A percentile compares a stretch with the other conserved stretches of the same genome.
Evolutionary conservation across 257 asterid species (phyloP).

Genomic region (Solanum raphanifolium): DNA sequence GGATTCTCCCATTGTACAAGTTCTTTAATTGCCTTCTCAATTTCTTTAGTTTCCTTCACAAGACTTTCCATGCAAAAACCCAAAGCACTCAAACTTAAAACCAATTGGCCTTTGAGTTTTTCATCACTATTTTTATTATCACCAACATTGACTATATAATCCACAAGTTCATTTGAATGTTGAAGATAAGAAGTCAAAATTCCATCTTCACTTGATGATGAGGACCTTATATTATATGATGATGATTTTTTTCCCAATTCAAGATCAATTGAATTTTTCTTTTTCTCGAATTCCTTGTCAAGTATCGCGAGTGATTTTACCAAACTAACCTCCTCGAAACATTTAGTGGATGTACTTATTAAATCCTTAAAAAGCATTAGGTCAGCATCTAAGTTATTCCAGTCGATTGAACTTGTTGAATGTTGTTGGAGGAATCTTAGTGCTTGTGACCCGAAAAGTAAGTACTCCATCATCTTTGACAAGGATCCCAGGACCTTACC

Average conservation of each 20-base stretch:
- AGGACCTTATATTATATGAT: background rate
- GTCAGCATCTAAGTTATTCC: slow-evolving; percentile 18
- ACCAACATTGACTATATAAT: background rate
- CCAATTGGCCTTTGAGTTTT: slow-evolving; percentile 20
- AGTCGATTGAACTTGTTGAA: slow-evolving; percentile 1
- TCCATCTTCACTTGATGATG: slow-evolving; percentile 20
- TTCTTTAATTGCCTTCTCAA: slow-evolving; percentile 56
- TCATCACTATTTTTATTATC: background rate
- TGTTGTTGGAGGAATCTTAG: slow-evolving; percentile 41
- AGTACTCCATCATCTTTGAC: slow-evolving; percentile 44
- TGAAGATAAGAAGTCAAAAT: slow-evolving; percentile 20
- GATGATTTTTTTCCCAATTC: slow-evolving; percentile 47
- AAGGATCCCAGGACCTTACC: slow-evolving; percentile 37
- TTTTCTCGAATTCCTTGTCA: slow-evolving; percentile 40
- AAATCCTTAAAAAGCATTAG: slow-evolving; percentile 30
- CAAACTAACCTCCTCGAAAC: slow-evolving; percentile 42
- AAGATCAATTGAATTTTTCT: slow-evolving; percentile 36
- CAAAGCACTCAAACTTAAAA: slow-evolving; percentile 48
- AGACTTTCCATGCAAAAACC: slow-evolving; percentile 49
- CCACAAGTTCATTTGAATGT: slow-evolving; percentile 29
- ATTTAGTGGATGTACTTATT: slow-evolving; percentile 32
- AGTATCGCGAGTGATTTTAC: slow-evolving; percentile 35
- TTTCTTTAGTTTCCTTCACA: slow-evolving; percentile 43
- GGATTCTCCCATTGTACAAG: slow-evolving; percentile 85
- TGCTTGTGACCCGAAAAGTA: slow-evolving; percentile 41